A percentile compares a stretch with the other conserved stretches of the same genome.
phyloP scores from a whole-genome alignment of 441 rosid species.

The Codiaeum variegatum region DNA sequence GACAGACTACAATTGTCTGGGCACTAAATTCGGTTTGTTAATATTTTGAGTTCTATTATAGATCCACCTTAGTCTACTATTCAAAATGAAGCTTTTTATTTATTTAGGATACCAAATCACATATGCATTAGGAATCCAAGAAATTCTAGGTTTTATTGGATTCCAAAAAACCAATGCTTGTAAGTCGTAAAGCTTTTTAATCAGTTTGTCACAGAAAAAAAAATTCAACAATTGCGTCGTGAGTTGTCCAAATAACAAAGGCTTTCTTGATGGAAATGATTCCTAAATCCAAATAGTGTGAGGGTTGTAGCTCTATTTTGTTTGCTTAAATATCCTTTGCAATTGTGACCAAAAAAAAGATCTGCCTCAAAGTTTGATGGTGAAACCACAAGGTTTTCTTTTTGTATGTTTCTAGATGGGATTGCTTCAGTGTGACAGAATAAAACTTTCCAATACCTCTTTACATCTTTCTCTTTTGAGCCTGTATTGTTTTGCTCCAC shows the following conservation, averaged over 20 bases:
- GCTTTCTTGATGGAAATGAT: background rate
- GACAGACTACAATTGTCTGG: background rate
- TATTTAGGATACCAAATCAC: background rate
- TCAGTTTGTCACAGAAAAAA: background rate
- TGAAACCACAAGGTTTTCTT: background rate
- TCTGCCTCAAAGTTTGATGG: background rate
- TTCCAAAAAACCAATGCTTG: background rate
- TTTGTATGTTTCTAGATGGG: too few species aligned
- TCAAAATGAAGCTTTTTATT: background rate
- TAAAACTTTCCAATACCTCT: conserved; percentile 44
- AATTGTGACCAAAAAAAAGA: background rate
- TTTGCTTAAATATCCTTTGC: background rate
- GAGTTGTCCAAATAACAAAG: background rate
- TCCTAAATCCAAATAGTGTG: background rate
- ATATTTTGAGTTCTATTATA: background rate
- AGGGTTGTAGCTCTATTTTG: background rate
- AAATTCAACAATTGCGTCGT: background rate
- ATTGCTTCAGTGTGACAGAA: background rate
- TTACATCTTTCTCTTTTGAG: conserved; percentile 34
- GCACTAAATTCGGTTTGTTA: background rate
- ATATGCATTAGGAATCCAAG: background rate
- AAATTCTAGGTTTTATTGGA: background rate
- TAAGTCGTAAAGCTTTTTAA: background rate
- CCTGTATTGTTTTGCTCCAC: conserved; percentile 32
- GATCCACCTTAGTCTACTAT: background rate